phyloP scores from a whole-genome alignment of 495 filamentous ascomycete genomes.

The Aspergillus nanangensis region DNA sequence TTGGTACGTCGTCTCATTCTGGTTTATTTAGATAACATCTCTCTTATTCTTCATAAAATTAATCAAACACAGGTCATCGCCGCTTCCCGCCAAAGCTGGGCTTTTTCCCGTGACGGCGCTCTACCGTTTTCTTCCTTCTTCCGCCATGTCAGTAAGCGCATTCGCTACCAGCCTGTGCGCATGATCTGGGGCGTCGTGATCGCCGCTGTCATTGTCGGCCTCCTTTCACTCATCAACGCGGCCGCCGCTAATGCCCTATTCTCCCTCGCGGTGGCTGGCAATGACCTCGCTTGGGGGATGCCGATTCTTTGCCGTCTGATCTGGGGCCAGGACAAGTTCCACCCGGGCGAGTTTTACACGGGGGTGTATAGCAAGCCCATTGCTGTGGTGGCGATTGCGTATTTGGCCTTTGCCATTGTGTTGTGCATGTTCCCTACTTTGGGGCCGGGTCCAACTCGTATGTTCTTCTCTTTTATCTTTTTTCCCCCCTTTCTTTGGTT shows the following conservation, averaged over 20 bases:
- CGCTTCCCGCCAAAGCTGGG: constrained; percentile 55
- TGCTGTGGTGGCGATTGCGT: constrained; percentile 48
- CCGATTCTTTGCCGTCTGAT: constrained; percentile 59
- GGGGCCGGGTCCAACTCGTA: constrained; percentile 51
- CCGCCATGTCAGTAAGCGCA: constrained; percentile 49
- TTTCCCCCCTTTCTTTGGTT: neutral
- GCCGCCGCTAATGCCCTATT: constrained; percentile 59
- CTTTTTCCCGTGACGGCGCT: constrained; percentile 57
- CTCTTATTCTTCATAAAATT: neutral
- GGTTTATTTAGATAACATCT: neutral
- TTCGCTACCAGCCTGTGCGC: constrained; percentile 58
- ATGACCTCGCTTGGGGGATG: constrained; percentile 59
- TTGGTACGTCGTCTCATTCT: constrained; percentile 19
- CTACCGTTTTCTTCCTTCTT: constrained; percentile 60
- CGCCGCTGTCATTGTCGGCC: constrained; percentile 49
- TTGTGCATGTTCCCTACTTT: constrained; percentile 56
- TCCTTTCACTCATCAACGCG: constrained; percentile 54
- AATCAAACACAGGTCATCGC: constrained; percentile 51
- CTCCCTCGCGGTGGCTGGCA: constrained; percentile 57
- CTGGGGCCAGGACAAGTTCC: constrained; percentile 59
- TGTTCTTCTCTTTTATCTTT: constrained; percentile 12
- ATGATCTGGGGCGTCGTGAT: constrained; percentile 56
- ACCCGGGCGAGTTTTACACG: constrained; percentile 60
- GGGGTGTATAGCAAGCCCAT: constrained; percentile 50
- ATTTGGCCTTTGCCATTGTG: constrained; percentile 52